Evolutionary conservation across 495 filamentous ascomycete species (phyloP).

Genomic region (Neurospora tetrasperma): DNA sequence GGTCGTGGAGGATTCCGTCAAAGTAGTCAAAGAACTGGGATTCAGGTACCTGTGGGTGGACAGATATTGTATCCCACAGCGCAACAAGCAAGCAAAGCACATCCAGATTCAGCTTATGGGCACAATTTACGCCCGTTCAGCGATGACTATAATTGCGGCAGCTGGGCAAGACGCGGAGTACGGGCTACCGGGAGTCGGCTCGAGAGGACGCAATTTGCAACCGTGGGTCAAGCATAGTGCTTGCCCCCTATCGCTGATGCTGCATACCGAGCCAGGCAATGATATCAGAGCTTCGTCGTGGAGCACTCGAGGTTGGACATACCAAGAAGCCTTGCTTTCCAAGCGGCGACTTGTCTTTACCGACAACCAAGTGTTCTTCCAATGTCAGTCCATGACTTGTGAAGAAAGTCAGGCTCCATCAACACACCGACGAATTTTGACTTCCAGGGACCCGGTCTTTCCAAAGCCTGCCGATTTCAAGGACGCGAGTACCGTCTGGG

Average conservation of each 20-base stretch:
- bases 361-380: not conserved
- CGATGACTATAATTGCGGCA: slow-evolving; percentile 23
- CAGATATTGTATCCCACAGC: slow-evolving; percentile 17
- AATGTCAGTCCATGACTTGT: not conserved
- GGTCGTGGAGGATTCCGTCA: slow-evolving; percentile 20
- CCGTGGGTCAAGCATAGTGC: too few species aligned
- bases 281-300: not conserved
- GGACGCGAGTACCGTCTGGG: too few species aligned
- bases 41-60: slow-evolving; percentile 24
- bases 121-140: slow-evolving; percentile 16
- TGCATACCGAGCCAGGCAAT: too few species aligned
- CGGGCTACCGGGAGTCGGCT: slow-evolving; percentile 23
- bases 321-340: slow-evolving; percentile 1
- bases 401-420: not conserved
- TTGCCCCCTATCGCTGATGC: too few species aligned
- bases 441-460: too few species aligned
- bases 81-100: slow-evolving; percentile 8
- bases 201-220: not conserved
- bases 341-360: slow-evolving; percentile 1
- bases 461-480: too few species aligned
- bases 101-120: slow-evolving; percentile 23
- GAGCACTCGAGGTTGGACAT: slow-evolving; percentile 3
- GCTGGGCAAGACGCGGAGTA: slow-evolving; percentile 17
- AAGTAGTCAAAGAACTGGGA: slow-evolving; percentile 10
- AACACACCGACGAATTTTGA: too few species aligned